Evolutionary conservation across 371 early-diverging fungal genomes (phyloP).

Genomic region (Mortierella polycephala): DNA sequence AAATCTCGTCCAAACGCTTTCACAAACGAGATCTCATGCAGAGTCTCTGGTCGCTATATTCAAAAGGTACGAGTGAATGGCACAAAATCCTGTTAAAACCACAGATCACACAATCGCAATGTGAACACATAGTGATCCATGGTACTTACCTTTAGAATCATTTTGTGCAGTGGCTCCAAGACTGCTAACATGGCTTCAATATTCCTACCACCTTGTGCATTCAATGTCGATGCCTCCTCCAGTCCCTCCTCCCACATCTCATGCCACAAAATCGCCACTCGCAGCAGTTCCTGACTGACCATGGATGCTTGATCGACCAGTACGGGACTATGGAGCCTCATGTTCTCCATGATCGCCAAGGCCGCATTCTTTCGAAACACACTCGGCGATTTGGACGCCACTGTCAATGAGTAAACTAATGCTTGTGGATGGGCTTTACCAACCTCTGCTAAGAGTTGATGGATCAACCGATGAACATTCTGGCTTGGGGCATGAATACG

Average conservation of each 20-base stretch:
- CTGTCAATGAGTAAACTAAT: constrained; percentile 94
- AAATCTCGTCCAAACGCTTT: constrained; percentile 95
- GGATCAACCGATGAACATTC: constrained; percentile 87
- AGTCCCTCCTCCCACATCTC: constrained; percentile 99
- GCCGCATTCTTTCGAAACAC: constrained; percentile 83
- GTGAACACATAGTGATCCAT: neutral
- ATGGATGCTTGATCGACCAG: constrained; percentile 95
- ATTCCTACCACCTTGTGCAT: constrained; percentile 85
- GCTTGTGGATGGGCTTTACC: constrained; percentile 98
- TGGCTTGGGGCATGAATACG: constrained; percentile 89
- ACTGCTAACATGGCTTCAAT: constrained; percentile 92
- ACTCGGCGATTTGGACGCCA: constrained; percentile 95
- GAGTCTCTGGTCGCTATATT: constrained; percentile 87
- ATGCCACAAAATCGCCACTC: constrained; percentile 96
- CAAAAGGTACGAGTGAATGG: neutral
- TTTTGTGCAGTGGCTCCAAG: constrained; percentile 89
- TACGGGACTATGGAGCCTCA: constrained; percentile 81
- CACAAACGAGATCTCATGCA: constrained; percentile 93
- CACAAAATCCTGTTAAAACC: neutral
- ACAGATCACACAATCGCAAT: neutral
- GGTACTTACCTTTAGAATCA: constrained; percentile 71
- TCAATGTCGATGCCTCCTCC: constrained; percentile 86
- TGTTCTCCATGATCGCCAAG: constrained; percentile 91
- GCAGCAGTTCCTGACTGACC: constrained; percentile 96
- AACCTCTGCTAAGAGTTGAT: constrained; percentile 90